Evolutionary conservation across 2,329 filamentous ascomycete genomes (phyloP).

Genomic region (Botrytis aclada): DNA sequence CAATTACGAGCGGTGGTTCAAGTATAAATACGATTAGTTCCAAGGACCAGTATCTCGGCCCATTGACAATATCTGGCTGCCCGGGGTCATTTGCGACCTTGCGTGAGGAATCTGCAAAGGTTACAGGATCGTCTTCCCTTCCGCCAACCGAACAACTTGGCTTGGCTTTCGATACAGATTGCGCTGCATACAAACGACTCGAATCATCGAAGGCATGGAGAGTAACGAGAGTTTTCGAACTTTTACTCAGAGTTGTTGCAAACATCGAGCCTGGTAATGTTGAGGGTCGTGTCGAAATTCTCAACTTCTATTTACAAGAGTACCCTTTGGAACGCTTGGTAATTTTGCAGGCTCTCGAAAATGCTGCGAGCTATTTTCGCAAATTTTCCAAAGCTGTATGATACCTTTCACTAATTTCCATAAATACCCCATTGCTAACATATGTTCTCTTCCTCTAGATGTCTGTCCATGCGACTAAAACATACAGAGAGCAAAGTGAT

Average conservation of each 20-base stretch:
- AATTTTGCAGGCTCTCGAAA: background rate
- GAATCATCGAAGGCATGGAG: background rate
- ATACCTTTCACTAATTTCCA: background rate
- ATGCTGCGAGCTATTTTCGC: background rate
- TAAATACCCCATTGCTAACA: fast-evolving
- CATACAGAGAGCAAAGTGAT: background rate
- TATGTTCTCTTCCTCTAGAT: background rate
- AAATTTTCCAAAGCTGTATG: background rate
- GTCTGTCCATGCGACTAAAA: background rate
- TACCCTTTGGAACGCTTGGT: background rate
- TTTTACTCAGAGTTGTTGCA: background rate
- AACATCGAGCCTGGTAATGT: background rate
- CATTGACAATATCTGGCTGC: background rate
- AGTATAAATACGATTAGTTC: too few species aligned
- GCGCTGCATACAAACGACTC: background rate
- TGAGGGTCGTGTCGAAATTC: background rate
- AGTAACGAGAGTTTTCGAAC: background rate
- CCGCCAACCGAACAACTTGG: background rate
- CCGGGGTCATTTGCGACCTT: background rate
- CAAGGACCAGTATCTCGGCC: too few species aligned
- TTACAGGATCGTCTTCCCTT: background rate
- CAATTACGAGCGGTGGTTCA: too few species aligned
- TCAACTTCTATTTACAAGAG: background rate
- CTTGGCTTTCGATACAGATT: background rate
- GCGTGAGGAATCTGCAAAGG: background rate